A percentile compares a stretch with the other conserved stretches of the same genome.
Conservation (phyloP, 176 grass and related monocot species). For the Oryza rufipogon region DNA sequence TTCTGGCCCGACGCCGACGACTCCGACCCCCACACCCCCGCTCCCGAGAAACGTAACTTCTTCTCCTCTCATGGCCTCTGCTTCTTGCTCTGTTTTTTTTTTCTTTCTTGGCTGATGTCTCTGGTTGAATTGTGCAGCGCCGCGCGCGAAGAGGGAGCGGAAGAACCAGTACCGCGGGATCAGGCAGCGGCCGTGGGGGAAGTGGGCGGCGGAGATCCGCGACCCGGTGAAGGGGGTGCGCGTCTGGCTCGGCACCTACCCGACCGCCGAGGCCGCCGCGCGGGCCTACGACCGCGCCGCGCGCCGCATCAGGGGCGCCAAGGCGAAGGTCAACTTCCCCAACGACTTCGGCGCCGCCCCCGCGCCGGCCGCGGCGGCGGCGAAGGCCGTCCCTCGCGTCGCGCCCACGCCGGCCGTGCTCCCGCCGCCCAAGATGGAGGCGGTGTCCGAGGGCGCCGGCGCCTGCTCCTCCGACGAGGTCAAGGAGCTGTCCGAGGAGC, state of each 20-base stretch:
- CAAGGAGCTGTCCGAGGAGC: constrained; percentile 75
- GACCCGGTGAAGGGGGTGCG: constrained; percentile 92
- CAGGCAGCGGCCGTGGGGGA: constrained; percentile 79
- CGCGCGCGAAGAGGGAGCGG: constrained; percentile 48
- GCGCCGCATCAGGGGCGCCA: constrained; percentile 80
- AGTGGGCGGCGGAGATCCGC: constrained; percentile 89
- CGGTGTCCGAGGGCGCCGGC: neutral
- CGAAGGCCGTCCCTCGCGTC: neutral
- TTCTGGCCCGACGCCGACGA: constrained; percentile 57
- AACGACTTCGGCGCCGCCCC: constrained; percentile 22
- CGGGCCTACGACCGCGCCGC: constrained; percentile 89
- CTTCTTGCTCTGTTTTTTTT: neutral
- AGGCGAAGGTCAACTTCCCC: constrained; percentile 98
- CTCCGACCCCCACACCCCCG: constrained; percentile 13
- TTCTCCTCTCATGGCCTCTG: neutral
- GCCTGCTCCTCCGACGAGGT: constrained; percentile 55
- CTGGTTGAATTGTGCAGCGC: constrained; percentile 13
- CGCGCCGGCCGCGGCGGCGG: neutral
- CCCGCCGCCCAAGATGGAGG: constrained; percentile 39
- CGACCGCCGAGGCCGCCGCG: constrained; percentile 78
- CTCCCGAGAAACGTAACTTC: constrained; percentile 48
- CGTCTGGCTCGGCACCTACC: constrained; percentile 96
- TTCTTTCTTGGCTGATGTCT: neutral
- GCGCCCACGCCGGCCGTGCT: neutral
- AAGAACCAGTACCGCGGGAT: constrained; percentile 91